phyloP scores from a whole-genome alignment of 1,284 basidiomycete genomes.

The Trichosporon asahii region DNA sequence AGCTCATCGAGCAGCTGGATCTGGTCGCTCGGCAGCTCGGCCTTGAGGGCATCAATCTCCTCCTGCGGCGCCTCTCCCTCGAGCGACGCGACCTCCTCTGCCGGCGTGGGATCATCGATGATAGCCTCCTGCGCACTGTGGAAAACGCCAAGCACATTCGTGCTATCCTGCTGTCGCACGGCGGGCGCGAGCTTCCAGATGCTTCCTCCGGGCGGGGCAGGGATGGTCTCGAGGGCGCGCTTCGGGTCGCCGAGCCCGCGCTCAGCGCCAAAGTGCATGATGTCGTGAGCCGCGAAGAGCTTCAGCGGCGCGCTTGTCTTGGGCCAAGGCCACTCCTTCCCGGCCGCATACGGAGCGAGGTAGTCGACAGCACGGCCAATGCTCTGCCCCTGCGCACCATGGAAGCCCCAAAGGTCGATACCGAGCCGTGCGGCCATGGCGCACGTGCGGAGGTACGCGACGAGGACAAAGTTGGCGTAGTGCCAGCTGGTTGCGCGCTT shows the following conservation, averaged over 20 bases:
- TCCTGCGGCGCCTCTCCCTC: not conserved
- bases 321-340: slow-evolving; percentile 12
- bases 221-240: not conserved
- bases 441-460: slow-evolving; percentile 17
- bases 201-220: slow-evolving; percentile 8
- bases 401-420: slow-evolving; percentile 21
- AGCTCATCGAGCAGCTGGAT: not conserved
- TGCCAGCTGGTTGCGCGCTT: slow-evolving; percentile 15
- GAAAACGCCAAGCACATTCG: slow-evolving; percentile 1
- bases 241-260: slow-evolving; percentile 12
- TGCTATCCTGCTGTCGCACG: slow-evolving; percentile 17
- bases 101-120: not conserved
- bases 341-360: slow-evolving; percentile 13
- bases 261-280: slow-evolving; percentile 20
- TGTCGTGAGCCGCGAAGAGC: slow-evolving; percentile 11
- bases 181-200: slow-evolving; percentile 16
- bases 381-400: slow-evolving; percentile 15
- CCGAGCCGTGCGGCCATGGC: slow-evolving; percentile 3
- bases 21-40: slow-evolving; percentile 6
- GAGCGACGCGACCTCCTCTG: slow-evolving; percentile 2
- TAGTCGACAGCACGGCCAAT: slow-evolving; percentile 13
- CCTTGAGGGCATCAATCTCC: not conserved
- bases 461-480: slow-evolving; percentile 18
- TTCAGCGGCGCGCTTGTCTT: not conserved
- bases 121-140: not conserved